Conservation (phyloP, 2,329 filamentous ascomycete species). For the Botryotinia narcissicola region DNA sequence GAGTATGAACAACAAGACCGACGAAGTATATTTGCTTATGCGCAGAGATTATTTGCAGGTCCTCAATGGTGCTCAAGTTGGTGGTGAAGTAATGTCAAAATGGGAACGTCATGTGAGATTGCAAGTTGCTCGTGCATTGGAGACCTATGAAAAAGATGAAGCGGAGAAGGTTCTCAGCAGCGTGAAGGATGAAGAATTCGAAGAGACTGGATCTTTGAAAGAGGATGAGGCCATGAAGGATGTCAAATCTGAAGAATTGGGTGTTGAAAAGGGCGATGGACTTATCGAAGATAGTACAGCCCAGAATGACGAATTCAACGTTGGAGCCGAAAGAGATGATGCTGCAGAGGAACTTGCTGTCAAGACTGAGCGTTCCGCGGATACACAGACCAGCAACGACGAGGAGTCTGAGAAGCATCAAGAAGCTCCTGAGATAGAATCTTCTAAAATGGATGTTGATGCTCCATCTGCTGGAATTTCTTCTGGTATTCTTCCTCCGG, state of each 20-base stretch:
- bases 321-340: background rate
- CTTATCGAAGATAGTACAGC: background rate
- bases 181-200: background rate
- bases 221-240: background rate
- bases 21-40: slow-evolving; percentile 37
- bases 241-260: background rate
- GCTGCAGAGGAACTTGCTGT: background rate
- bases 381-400: background rate
- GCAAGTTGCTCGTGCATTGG: background rate
- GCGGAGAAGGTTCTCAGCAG: background rate
- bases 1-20: slow-evolving; percentile 33
- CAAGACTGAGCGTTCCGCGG: background rate
- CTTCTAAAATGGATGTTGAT: background rate
- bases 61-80: slow-evolving; percentile 31
- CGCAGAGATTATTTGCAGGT: slow-evolving; percentile 39
- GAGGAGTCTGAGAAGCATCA: background rate
- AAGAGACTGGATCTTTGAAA: background rate
- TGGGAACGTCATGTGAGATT: slow-evolving; percentile 29
- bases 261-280: background rate
- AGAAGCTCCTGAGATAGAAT: background rate
- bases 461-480: background rate
- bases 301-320: background rate
- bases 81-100: slow-evolving; percentile 32
- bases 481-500: background rate
- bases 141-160: slow-evolving; percentile 8